Evolutionary conservation across 2,329 filamentous ascomycete species (phyloP), one percentile per base, ranked within the genome.

Genomic region (Aspergillus jensenii): DNA sequence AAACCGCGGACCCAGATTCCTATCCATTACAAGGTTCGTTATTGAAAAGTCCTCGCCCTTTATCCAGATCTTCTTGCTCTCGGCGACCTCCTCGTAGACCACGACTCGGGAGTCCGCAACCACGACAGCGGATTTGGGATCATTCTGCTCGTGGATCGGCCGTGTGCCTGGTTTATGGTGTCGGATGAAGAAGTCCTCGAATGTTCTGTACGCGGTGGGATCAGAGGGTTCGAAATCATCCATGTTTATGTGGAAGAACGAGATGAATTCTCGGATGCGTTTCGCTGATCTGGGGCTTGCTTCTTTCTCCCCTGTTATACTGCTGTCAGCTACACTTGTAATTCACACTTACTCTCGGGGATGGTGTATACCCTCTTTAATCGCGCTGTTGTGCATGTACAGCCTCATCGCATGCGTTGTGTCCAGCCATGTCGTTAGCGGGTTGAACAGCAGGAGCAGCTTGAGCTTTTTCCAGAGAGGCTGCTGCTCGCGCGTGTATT

Each of bases 1-100:
- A 56, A 75, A 79, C 23, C 62, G 58, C n/a, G 63, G 58, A 5
- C 71, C 72, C 0, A 74, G 60, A 11, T 73, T 62, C 31, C 60
- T 62, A 54, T 76, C 72, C 56, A 70, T 71, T 7, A 78, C 65
- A 1, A 81, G 66, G 45, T 74, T 73, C 11, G 69, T 66, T 45
- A 81, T 72, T 6, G 70, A 75, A 60, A 80, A 80, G 40, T 77
- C 67, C n/a, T 62, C 66, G 2, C 77, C 77, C 59, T 80, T 79
- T 59, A 80, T 77, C 77, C 77, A 79, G 35, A 77, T 63, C 45
- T 61, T 68, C 52, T 68, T 68, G 4, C 70, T 69, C 48, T 70
- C 63, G 6, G 66, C 63, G 9, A 78, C 68, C 6, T 68, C 70
- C 4, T 69, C 62, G 60, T 74, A 78, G 1, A 70, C 67, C 4